Conservation (phyloP, 139 green algal genomes). For the Chlorella sp. region DNA sequence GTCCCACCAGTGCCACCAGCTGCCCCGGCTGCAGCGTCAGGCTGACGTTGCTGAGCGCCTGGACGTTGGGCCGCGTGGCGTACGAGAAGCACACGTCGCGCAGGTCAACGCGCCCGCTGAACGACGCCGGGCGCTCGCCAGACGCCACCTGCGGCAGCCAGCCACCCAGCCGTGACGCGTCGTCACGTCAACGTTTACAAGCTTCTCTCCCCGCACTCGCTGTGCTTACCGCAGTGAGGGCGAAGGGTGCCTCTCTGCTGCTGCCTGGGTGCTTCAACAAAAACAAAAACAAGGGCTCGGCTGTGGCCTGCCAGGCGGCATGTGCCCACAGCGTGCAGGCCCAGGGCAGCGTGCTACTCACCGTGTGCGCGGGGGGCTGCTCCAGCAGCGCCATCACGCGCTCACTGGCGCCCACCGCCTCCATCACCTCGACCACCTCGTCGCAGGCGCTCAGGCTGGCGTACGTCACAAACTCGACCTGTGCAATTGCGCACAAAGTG, state of each 20-base stretch:
- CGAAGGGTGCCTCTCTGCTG: too few relatives aligned
- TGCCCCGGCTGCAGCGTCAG: constrained; percentile 54
- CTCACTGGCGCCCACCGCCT: constrained; percentile 66
- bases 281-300: too few relatives aligned
- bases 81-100: constrained; percentile 53
- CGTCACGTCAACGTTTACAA: too few relatives aligned
- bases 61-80: constrained; percentile 28
- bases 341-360: too few relatives aligned
- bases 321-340: too few relatives aligned
- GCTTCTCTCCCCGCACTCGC: too few relatives aligned
- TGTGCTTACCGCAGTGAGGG: too few relatives aligned
- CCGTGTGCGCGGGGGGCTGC: constrained; percentile 33
- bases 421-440: constrained; percentile 49
- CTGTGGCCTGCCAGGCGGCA: too few relatives aligned
- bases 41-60: constrained; percentile 46
- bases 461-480: constrained; percentile 61
- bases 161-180: too few relatives aligned
- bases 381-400: constrained; percentile 62
- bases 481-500: too few relatives aligned
- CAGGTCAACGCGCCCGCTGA: constrained; percentile 50
- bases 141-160: constrained; percentile 5
- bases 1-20: constrained; percentile 67
- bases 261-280: too few relatives aligned
- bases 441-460: constrained; percentile 69
- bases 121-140: constrained; percentile 20